These are phyloP conservation scores for Penicillium argentinense DNA, from an alignment of 495 filamentous ascomycete genomes.

Conservation along the genomic window DNA sequence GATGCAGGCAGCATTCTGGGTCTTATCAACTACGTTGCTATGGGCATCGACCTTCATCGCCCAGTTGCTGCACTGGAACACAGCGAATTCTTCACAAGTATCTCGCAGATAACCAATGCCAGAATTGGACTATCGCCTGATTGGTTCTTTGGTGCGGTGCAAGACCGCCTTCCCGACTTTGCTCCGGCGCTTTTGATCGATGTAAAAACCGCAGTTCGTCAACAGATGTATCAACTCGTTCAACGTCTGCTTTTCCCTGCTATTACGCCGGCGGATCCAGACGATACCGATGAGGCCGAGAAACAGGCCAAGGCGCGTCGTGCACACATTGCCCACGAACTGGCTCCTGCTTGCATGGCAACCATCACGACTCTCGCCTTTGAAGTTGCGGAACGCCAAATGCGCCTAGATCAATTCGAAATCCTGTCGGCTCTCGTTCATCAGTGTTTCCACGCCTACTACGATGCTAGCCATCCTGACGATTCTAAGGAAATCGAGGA, in stretches of 20 bases:
- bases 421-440: no score
- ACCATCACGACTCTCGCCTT: no score
- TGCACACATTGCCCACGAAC: conserved; percentile 29
- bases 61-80: conserved; percentile 58
- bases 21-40: conserved; percentile 52
- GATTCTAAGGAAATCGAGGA: no score
- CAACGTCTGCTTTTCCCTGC: conserved; percentile 56
- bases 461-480: no score
- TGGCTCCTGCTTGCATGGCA: conserved; percentile 25
- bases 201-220: conserved; percentile 54
- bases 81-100: conserved; percentile 54
- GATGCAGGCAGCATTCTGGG: conserved; percentile 36
- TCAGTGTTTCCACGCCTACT: no score
- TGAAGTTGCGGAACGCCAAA: not conserved
- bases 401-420: no score
- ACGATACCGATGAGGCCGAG: conserved; percentile 27
- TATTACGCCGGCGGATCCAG: no score
- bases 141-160: conserved; percentile 43
- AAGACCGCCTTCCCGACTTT: conserved; percentile 62
- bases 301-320: conserved; percentile 28
- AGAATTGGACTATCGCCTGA: conserved; percentile 29
- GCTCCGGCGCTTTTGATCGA: conserved; percentile 67
- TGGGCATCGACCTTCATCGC: conserved; percentile 58
- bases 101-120: conserved; percentile 42
- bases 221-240: conserved; percentile 54